phyloP scores from a whole-genome alignment of 495 filamentous ascomycete species.

The Rhypophila decipiens region DNA sequence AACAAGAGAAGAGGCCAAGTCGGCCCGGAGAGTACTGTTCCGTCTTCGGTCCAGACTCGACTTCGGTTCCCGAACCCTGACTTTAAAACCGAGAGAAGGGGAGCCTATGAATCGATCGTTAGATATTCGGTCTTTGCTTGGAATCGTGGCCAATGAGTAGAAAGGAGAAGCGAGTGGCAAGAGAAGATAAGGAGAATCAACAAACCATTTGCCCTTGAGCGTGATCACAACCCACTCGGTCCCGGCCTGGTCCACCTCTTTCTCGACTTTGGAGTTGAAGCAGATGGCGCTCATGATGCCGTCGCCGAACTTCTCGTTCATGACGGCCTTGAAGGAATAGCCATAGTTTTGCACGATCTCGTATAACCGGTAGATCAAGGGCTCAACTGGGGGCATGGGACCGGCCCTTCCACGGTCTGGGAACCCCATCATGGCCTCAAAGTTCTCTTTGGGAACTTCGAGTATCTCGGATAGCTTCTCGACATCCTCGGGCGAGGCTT shows the following conservation, averaged over 20 bases:
- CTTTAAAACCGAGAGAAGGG: conserved; percentile 58
- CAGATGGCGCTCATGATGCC: conserved; percentile 98
- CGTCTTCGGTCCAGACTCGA: too few species aligned
- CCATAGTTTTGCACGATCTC: conserved; percentile 99
- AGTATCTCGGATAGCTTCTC: conserved; percentile 63
- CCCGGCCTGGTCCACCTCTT: conserved; percentile 83
- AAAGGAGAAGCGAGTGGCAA: background rate
- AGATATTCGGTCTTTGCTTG: background rate
- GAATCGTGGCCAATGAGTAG: background rate
- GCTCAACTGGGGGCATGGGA: conserved; percentile 92
- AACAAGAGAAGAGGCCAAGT: too few species aligned
- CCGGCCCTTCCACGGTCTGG: conserved; percentile 78
- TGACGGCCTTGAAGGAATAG: conserved; percentile 89
- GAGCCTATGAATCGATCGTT: conserved; percentile 40
- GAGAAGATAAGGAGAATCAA: conserved; percentile 10
- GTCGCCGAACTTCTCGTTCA: conserved; percentile 99
- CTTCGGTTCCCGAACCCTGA: too few species aligned
- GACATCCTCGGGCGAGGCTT: conserved; percentile 72
- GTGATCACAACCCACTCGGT: conserved; percentile 77
- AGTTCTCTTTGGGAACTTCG: conserved; percentile 46
- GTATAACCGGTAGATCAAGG: conserved; percentile 87
- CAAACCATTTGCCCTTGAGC: conserved; percentile 87
- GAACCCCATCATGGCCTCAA: conserved; percentile 59
- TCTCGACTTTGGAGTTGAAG: conserved; percentile 90
- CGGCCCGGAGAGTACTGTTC: too few species aligned